These are phyloP conservation scores for Dendrostoma leiphaemia DNA, from an alignment of 2,329 filamentous ascomycete genomes.

Conservation along the genomic window DNA sequence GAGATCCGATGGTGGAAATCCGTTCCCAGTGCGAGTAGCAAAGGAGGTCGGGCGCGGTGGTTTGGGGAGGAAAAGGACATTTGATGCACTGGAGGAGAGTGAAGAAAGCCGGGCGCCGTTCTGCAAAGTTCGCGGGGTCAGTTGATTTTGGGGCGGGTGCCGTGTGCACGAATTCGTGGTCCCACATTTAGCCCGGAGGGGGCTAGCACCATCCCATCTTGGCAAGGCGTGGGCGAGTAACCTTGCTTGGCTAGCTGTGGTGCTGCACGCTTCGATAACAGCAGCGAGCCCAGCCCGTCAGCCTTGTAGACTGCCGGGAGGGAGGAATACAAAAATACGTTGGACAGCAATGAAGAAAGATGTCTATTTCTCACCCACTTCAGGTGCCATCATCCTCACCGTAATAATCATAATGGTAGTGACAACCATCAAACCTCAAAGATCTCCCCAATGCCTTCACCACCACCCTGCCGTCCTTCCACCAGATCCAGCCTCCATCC, in stretches of 20 bases:
- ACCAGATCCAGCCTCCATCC: slow-evolving; percentile 66
- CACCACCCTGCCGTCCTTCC: slow-evolving; percentile 55
- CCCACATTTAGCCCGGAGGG: no score
- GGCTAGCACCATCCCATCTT: not conserved
- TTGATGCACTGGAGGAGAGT: slow-evolving; percentile 11
- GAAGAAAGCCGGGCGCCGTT: not conserved
- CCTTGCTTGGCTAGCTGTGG: no score
- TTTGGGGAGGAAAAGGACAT: slow-evolving; percentile 1
- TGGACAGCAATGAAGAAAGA: no score
- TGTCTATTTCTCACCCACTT: no score
- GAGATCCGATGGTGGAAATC: not conserved
- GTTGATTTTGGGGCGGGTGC: slow-evolving; percentile 12
- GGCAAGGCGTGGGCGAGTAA: no score
- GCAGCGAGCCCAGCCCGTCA: no score
- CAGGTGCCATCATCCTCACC: no score
- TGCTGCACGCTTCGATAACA: no score
- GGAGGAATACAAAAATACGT: no score
- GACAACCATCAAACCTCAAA: slow-evolving; percentile 58
- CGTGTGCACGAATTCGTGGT: slow-evolving; percentile 14
- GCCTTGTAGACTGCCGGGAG: no score
- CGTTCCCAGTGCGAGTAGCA: slow-evolving; percentile 14
- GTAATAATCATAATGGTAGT: no score
- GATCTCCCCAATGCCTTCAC: slow-evolving; percentile 60
- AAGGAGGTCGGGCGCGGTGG: slow-evolving; percentile 1
- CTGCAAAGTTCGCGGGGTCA: slow-evolving; percentile 12